phyloP scores from a whole-genome alignment of 495 filamentous ascomycete genomes.

The Lentithecium fluviatile region DNA sequence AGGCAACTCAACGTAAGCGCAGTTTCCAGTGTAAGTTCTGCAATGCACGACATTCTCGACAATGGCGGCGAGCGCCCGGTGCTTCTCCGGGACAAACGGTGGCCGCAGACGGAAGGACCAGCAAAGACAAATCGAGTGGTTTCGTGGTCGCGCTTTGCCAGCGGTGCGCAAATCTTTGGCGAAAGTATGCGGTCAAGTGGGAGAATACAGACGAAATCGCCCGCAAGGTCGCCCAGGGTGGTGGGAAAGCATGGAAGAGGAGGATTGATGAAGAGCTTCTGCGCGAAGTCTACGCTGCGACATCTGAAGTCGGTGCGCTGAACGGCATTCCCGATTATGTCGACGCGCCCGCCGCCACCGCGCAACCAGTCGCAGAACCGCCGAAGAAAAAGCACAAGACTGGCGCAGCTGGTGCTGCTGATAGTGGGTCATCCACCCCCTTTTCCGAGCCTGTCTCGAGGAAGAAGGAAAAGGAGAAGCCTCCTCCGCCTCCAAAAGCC shows the following conservation, averaged over 20 bases:
- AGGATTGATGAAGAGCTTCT: conserved; percentile 89
- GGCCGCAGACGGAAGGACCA: conserved; percentile 63
- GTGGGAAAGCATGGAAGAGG: conserved; percentile 82
- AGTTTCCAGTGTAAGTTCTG: conserved; percentile 97
- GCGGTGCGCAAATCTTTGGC: conserved; percentile 87
- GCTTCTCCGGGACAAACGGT: conserved; percentile 68
- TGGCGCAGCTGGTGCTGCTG: conserved; percentile 46
- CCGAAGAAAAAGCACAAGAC: conserved; percentile 62
- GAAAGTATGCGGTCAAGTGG: conserved; percentile 92
- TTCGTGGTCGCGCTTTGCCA: conserved; percentile 82
- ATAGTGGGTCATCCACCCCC: conserved; percentile 51
- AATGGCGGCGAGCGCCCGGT: conserved; percentile 89
- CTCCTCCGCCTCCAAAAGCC: conserved; percentile 39
- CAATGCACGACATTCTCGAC: conserved; percentile 68
- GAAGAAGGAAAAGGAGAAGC: conserved; percentile 61
- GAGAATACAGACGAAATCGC: conserved; percentile 91
- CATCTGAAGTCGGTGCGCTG: conserved; percentile 49
- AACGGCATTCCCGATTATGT: conserved; percentile 36
- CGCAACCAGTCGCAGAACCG: conserved; percentile 32
- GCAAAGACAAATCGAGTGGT: conserved; percentile 70
- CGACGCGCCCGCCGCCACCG: conserved; percentile 11
- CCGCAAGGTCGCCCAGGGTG: conserved; percentile 80
- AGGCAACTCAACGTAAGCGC: conserved; percentile 73
- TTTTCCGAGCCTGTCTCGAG: conserved; percentile 50
- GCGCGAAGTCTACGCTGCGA: conserved; percentile 67